Evolutionary conservation across 495 filamentous ascomycete genomes (phyloP).

Genomic region (Extremus antarcticus): DNA sequence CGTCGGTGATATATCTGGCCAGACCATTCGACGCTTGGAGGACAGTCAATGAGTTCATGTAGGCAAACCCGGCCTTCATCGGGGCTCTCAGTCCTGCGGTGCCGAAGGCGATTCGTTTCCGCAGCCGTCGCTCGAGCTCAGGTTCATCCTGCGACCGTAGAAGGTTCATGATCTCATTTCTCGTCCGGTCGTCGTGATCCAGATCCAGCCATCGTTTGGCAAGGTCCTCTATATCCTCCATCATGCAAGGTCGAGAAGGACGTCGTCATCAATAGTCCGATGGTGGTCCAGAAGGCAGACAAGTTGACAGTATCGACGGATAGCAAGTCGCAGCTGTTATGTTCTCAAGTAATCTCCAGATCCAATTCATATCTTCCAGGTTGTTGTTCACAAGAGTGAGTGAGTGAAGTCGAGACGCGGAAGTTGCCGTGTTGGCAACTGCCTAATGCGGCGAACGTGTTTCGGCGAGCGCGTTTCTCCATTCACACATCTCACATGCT

Average conservation of each 20-base stretch:
- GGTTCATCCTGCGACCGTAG: slow-evolving; percentile 35
- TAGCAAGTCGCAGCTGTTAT: no score
- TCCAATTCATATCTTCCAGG: no score
- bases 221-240: slow-evolving; percentile 22
- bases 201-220: slow-evolving; percentile 50
- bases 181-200: slow-evolving; percentile 50
- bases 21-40: slow-evolving; percentile 65
- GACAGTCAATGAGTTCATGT: slow-evolving; percentile 59
- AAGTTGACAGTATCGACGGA: no score
- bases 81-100: slow-evolving; percentile 58
- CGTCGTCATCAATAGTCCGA: neutral
- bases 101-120: slow-evolving; percentile 54
- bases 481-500: neutral
- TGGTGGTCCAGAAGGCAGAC: neutral
- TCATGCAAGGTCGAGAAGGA: neutral
- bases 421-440: no score
- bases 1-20: slow-evolving; percentile 46
- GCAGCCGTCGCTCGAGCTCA: slow-evolving; percentile 48
- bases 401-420: no score
- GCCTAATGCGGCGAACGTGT: no score
- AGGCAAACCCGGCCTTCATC: slow-evolving; percentile 62
- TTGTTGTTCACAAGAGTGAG: no score
- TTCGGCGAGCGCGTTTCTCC: no score
- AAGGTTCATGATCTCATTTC: slow-evolving; percentile 48
- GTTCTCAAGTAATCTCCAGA: no score